These are phyloP conservation scores for Erythrobasidium yunnanense DNA, from an alignment of 768 basidiomycete species.

Conservation along the genomic window DNA sequence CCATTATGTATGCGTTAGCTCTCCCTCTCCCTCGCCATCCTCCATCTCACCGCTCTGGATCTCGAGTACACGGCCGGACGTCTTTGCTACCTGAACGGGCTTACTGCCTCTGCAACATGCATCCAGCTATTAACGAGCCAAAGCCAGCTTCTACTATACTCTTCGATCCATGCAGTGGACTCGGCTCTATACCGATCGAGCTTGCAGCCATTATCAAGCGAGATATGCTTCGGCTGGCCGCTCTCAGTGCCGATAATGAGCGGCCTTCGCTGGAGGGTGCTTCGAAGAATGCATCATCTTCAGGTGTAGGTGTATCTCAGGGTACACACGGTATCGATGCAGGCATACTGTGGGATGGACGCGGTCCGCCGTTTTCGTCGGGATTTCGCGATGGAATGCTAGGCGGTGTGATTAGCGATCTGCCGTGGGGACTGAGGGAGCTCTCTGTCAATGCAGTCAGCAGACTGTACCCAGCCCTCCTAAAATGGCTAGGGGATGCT, in stretches of 20 bases:
- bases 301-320: neutral
- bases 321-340: neutral
- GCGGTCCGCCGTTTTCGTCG: neutral
- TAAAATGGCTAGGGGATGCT: neutral
- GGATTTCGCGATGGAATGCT: neutral
- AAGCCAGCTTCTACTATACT: neutral
- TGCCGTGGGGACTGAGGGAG: slow-evolving; percentile 12
- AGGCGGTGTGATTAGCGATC: slow-evolving; percentile 10
- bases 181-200: slow-evolving; percentile 16
- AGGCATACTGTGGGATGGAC: neutral
- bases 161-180: neutral
- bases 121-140: neutral
- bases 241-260: slow-evolving; percentile 4
- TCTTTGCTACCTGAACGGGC: slow-evolving; percentile 8
- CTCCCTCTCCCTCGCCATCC: neutral
- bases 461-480: slow-evolving; percentile 7
- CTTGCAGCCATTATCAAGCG: slow-evolving; percentile 1
- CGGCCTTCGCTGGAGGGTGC: neutral
- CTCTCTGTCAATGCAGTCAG: neutral
- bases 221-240: neutral
- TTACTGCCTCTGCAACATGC: slow-evolving; percentile 5
- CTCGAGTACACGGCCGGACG: slow-evolving; percentile 4
- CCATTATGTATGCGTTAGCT: neutral
- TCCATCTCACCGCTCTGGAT: neutral
- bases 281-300: neutral